Base-by-base conservation (phyloP, 202 grass and related monocot genomes). In the Bolboschoenoplectus hybrid region DNA sequence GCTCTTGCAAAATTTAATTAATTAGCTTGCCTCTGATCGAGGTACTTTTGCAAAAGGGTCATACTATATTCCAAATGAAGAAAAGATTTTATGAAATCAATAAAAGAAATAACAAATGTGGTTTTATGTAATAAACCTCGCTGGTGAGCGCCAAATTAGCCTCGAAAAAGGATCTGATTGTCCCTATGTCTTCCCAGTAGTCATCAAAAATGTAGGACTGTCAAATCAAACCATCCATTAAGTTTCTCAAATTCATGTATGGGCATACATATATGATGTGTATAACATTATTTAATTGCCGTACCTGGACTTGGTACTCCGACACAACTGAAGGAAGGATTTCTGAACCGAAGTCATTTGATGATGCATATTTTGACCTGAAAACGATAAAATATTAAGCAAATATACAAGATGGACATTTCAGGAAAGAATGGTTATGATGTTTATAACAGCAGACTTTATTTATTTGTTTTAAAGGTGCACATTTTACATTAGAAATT, bases 161-260 rank as follows among this genome's bases (percentile, higher is more conserved):
- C 53, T 97, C 84, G 5, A 91, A 97, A 82, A 97, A 97, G 53
- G 94, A 94, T 85, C 74, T 94, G 56, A 97, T 91, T 66, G 91
- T 97, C 86, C 94, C 94, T 68, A 94, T 89, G 9, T 97, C 94
- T 70, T 97, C 94, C 92, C 94, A 97, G 44, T 97, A 97, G 35
- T 74, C 89, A 8, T 85, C 88, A 76, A 97, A 97, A 44, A 97
- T 57, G 73, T 87, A 91, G 17, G 90, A 89, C 94, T 97, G 60
- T 35, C 32, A 94, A 39, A 88, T 78, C 16, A 68, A 50, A 36
- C 51, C 26, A 38, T 65, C 13, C 13, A 63, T 73, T 82, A 60
- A 70, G 4, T 63, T 56, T 68, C 17, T 53, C 10, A 68, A 64
- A 84, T 39, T n/a, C 44, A 16, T 65, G 41, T 11, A 47, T 1